phyloP scores from a whole-genome alignment of 768 basidiomycete genomes.

The Pilatotrama ljubarskyi region DNA sequence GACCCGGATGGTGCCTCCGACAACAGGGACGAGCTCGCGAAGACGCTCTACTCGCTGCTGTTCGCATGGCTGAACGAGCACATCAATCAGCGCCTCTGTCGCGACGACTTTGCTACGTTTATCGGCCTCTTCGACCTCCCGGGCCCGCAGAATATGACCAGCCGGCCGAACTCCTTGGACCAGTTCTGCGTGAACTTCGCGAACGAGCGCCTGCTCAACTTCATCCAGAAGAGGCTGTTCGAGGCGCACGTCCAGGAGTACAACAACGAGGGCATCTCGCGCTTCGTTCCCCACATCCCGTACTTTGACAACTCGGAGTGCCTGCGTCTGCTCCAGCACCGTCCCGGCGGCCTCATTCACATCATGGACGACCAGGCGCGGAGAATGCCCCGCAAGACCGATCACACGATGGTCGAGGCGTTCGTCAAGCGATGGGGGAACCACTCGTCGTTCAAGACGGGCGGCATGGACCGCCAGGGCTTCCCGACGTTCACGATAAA shows the following conservation, averaged over 20 bases:
- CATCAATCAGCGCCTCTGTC: slow-evolving; percentile 93
- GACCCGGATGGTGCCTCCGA: slow-evolving; percentile 92
- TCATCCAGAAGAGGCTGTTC: slow-evolving; percentile 77
- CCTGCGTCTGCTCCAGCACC: slow-evolving; percentile 79
- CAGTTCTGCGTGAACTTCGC: slow-evolving; percentile 97
- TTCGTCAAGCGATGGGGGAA: slow-evolving; percentile 94
- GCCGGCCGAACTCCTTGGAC: slow-evolving; percentile 88
- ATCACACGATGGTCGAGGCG: slow-evolving; percentile 92
- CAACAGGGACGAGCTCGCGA: slow-evolving; percentile 92
- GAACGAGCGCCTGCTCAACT: slow-evolving; percentile 87
- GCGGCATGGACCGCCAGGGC: slow-evolving; percentile 71
- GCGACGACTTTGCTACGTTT: slow-evolving; percentile 89
- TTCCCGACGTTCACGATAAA: slow-evolving; percentile 87
- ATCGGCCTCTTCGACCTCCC: slow-evolving; percentile 94
- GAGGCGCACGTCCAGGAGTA: slow-evolving; percentile 84
- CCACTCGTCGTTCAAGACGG: slow-evolving; percentile 88
- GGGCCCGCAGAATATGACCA: slow-evolving; percentile 87
- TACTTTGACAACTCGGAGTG: slow-evolving; percentile 94
- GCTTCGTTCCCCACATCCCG: slow-evolving; percentile 64
- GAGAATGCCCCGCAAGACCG: slow-evolving; percentile 84
- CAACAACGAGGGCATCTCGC: slow-evolving; percentile 74
- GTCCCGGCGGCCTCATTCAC: slow-evolving; percentile 89
- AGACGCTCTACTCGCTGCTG: slow-evolving; percentile 89
- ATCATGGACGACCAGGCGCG: slow-evolving; percentile 98
- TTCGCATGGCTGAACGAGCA: slow-evolving; percentile 97